Conservation (phyloP, 2,329 filamentous ascomycete species). For the Microdochium trichocladiopsis region DNA sequence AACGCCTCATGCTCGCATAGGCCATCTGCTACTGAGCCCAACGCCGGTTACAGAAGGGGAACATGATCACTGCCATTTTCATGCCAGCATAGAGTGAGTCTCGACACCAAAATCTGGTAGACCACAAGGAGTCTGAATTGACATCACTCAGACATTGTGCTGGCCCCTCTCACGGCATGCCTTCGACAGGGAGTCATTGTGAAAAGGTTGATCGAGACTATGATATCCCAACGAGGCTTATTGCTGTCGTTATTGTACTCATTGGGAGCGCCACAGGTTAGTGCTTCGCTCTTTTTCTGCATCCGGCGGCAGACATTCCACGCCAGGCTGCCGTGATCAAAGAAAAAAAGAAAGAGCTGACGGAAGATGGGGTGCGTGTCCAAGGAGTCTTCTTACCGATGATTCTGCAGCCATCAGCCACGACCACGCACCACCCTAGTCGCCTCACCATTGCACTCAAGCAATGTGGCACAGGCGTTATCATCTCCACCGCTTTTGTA, state of each 20-base stretch:
- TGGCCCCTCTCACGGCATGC: background rate
- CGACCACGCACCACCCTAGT: slow-evolving; percentile 26
- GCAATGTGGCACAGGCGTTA: slow-evolving; percentile 68
- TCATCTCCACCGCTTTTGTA: slow-evolving; percentile 65
- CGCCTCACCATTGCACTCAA: slow-evolving; percentile 55
- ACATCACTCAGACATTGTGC: background rate
- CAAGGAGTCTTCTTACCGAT: slow-evolving; percentile 52
- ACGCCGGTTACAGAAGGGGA: slow-evolving; percentile 12
- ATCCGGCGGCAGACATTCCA: too few species aligned
- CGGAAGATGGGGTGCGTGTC: too few species aligned
- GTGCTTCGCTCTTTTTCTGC: too few species aligned
- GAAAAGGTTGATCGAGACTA: slow-evolving; percentile 52
- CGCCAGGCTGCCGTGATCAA: too few species aligned
- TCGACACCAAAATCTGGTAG: too few species aligned
- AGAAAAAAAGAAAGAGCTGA: too few species aligned
- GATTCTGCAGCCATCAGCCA: slow-evolving; percentile 45
- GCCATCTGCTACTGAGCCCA: background rate
- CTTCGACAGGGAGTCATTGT: background rate
- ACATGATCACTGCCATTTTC: slow-evolving; percentile 58
- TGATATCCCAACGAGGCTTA: slow-evolving; percentile 58
- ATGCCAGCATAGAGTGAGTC: slow-evolving; percentile 66
- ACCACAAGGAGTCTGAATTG: too few species aligned
- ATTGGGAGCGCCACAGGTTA: slow-evolving; percentile 47
- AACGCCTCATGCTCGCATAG: background rate
- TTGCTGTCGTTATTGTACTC: slow-evolving; percentile 65